A percentile compares a stretch with the other conserved stretches of the same genome.
Conservation (phyloP, 768 basidiomycete species). For the Dentipellis fragilis region DNA sequence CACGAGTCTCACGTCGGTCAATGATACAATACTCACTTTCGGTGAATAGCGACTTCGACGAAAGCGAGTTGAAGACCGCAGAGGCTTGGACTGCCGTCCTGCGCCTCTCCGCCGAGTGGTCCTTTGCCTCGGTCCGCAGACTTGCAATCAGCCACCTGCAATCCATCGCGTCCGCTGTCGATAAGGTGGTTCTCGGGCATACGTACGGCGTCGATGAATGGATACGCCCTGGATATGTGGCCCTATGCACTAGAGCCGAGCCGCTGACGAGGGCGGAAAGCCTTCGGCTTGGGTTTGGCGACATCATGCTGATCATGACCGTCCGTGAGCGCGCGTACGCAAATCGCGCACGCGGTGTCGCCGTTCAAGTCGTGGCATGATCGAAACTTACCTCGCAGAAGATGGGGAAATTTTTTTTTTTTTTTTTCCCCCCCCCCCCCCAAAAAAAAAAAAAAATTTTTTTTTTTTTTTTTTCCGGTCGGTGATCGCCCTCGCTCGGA, state of each 20-base stretch:
- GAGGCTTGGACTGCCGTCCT: constrained; percentile 15
- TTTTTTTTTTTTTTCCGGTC: too few species aligned
- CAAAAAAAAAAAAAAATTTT: too few species aligned
- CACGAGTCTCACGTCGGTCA: background rate
- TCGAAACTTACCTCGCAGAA: too few species aligned
- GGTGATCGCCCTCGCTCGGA: too few species aligned
- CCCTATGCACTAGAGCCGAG: constrained; percentile 7
- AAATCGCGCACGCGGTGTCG: constrained; percentile 2
- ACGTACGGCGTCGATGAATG: constrained; percentile 8
- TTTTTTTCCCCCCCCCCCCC: too few species aligned
- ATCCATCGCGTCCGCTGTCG: constrained; percentile 11
- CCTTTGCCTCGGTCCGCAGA: constrained; percentile 11
- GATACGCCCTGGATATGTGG: constrained; percentile 5
- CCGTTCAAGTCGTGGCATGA: too few species aligned
- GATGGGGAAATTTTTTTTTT: too few species aligned
- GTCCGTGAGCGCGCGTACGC: constrained; percentile 12
- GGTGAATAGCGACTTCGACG: constrained; percentile 3
- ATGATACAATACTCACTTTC: background rate
- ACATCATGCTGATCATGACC: constrained; percentile 5
- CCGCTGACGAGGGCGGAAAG: constrained; percentile 8
- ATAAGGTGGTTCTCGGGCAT: constrained; percentile 8
- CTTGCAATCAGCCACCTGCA: constrained; percentile 9
- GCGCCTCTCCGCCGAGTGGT: constrained; percentile 12
- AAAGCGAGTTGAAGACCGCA: constrained; percentile 2
- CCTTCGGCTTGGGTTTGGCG: constrained; percentile 8